These are phyloP conservation scores for Phalaenopsis equestris DNA, from an alignment of 106 monocot genomes.

Conservation along the genomic window DNA sequence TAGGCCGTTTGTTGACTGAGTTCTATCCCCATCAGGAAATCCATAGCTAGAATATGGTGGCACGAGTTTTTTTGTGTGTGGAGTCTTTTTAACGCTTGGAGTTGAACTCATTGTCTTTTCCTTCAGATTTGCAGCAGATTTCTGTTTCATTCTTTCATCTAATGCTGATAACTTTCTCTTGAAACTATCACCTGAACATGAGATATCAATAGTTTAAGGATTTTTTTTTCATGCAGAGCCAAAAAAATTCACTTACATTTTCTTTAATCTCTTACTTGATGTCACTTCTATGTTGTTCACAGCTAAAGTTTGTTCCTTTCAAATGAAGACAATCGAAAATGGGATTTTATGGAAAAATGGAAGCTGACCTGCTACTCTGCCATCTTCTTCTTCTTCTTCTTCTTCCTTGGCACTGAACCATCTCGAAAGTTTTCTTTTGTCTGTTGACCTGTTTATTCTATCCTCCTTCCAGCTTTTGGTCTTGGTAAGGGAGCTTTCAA, in stretches of 20 bases:
- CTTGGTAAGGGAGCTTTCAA: slow-evolving; percentile 6
- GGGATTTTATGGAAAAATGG: background rate
- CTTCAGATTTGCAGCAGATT: slow-evolving; percentile 10
- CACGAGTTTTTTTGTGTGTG: slow-evolving; percentile 15
- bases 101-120: slow-evolving; percentile 17
- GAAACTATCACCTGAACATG: slow-evolving; percentile 4
- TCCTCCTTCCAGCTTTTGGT: slow-evolving; percentile 33
- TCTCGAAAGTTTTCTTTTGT: slow-evolving; percentile 25
- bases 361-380: slow-evolving; percentile 32
- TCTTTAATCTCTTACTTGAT: background rate
- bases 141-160: slow-evolving; percentile 7
- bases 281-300: background rate
- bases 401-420: slow-evolving; percentile 44
- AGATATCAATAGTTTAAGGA: background rate
- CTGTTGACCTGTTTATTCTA: slow-evolving; percentile 11
- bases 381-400: slow-evolving; percentile 20
- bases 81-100: slow-evolving; percentile 26
- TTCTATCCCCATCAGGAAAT: background rate
- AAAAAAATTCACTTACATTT: background rate
- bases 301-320: background rate
- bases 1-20: slow-evolving; percentile 3
- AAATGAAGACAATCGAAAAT: background rate
- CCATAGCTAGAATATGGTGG: slow-evolving; percentile 6
- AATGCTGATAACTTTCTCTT: slow-evolving; percentile 11
- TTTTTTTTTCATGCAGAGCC: background rate